Evolutionary conservation across 2,329 filamentous ascomycete species (phyloP), one percentile per base, ranked within the genome.

Genomic region (Neocatenulostroma microsporum): DNA sequence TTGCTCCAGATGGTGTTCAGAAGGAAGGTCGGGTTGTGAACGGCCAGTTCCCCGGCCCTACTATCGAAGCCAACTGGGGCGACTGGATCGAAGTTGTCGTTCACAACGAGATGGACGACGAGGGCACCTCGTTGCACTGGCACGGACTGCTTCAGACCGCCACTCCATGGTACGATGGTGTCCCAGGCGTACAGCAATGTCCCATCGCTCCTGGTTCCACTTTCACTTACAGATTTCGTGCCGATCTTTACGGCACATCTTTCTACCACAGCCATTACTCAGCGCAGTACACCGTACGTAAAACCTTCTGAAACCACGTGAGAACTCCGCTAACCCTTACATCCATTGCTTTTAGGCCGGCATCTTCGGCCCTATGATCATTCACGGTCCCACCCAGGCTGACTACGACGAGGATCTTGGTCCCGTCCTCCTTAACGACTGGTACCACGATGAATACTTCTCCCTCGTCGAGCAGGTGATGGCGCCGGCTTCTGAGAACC

Each of bases 81-180:
- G 57, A 61, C 38, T 57, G 51, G 54, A 54, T 60, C 25, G 45
- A 56, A 13, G 51, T 60, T 18, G 50, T 42, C 3, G 53, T 61
- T 3, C 43, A 51, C 42, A 66, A 66, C 49, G 40, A 47, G 9
- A 47, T 64, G 25, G 17, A 32, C 21, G 36, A 45, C 19, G 62
- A 66, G 40, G 62, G 63, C 2, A 74, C 62, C 1, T 67, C 69
- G 2, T 68, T 72, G 62, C 67, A 76, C 14, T 67, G 68, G 68
- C 69, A 72, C 39, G 69, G 69, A 6, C 44, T 72, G 3, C 57
- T 61, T 20, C 66, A 67, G 44, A 71, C 58, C 41, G 71, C 66
- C 40, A 75, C 70, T 0, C 78, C 77, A 46, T 57, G 62, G 30
- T 60, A 68, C 34, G 69, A 73, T 39, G 70, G 70, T 26, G 66